These are phyloP conservation scores for Arabis alpina DNA, from an alignment of 345 rosid genomes.

Conservation along the genomic window DNA sequence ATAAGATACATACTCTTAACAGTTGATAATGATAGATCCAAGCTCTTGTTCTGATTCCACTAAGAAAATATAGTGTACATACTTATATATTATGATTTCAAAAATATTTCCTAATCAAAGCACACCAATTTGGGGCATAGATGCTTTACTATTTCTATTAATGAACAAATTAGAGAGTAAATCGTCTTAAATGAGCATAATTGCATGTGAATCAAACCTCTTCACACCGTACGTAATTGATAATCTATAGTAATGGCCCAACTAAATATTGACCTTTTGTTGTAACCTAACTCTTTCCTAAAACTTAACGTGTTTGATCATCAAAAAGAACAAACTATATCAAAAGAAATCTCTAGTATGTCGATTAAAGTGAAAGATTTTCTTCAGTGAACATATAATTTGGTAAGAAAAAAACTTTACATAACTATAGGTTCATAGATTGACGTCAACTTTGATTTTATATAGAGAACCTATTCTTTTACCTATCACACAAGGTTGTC, in stretches of 20 bases:
- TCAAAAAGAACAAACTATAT: slow-evolving; percentile 14
- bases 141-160: slow-evolving; percentile 27
- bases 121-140: slow-evolving; percentile 27
- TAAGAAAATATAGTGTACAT: too few species aligned
- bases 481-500: not conserved
- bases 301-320: slow-evolving; percentile 29
- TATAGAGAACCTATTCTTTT: not conserved
- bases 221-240: slow-evolving; percentile 32
- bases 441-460: slow-evolving; percentile 1
- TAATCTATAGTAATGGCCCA: slow-evolving; percentile 33
- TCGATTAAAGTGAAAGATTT: not conserved
- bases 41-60: too few species aligned
- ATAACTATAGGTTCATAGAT: not conserved
- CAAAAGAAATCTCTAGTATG: not conserved
- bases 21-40: too few species aligned
- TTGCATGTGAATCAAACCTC: slow-evolving; percentile 23
- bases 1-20: too few species aligned
- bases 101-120: slow-evolving; percentile 23
- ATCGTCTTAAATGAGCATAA: slow-evolving; percentile 23
- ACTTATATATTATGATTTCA: not conserved
- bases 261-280: slow-evolving; percentile 35
- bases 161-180: slow-evolving; percentile 30
- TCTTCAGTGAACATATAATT: not conserved
- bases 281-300: slow-evolving; percentile 36
- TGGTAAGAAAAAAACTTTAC: not conserved